Conservation (phyloP, 1,139 yeast genomes). For the Pichia kudriavzevii region DNA sequence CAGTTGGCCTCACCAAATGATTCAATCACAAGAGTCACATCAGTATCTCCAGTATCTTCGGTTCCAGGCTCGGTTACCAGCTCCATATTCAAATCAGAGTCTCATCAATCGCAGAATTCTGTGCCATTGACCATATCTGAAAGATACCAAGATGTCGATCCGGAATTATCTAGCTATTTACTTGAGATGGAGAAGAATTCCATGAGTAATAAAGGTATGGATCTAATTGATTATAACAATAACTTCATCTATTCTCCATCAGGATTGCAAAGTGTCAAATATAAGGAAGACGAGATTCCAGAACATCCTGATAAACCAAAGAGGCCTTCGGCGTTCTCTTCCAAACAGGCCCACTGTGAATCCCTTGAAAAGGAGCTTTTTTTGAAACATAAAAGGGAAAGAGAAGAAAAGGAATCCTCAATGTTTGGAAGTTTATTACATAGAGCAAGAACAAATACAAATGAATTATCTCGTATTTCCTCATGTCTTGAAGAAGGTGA, state of each 20-base stretch:
- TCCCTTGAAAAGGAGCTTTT: constrained; percentile 22
- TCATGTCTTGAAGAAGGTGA: constrained; percentile 21
- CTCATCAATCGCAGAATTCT: not conserved
- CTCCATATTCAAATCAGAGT: too few species aligned
- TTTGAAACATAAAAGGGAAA: constrained; percentile 17
- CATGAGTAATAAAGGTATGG: constrained; percentile 17
- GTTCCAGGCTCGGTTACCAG: too few species aligned
- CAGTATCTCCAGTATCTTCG: not conserved
- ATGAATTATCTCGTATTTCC: constrained; percentile 14
- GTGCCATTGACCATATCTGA: constrained; percentile 13
- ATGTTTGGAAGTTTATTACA: constrained; percentile 26
- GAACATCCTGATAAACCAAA: constrained; percentile 39
- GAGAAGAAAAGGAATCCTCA: constrained; percentile 16
- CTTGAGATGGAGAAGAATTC: constrained; percentile 33
- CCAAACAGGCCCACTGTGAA: constrained; percentile 24
- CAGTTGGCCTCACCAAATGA: not conserved
- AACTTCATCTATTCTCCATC: constrained; percentile 22
- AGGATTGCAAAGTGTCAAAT: constrained; percentile 18
- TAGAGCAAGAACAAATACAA: constrained; percentile 20
- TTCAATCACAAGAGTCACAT: not conserved
- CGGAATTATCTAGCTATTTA: constrained; percentile 52
- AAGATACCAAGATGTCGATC: constrained; percentile 34
- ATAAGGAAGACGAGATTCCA: constrained; percentile 37
- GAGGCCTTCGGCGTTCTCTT: constrained; percentile 41
- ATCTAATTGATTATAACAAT: constrained; percentile 8